phyloP scores from a whole-genome alignment of 192 early-diverging fungal genomes.

The Podila verticillata region DNA sequence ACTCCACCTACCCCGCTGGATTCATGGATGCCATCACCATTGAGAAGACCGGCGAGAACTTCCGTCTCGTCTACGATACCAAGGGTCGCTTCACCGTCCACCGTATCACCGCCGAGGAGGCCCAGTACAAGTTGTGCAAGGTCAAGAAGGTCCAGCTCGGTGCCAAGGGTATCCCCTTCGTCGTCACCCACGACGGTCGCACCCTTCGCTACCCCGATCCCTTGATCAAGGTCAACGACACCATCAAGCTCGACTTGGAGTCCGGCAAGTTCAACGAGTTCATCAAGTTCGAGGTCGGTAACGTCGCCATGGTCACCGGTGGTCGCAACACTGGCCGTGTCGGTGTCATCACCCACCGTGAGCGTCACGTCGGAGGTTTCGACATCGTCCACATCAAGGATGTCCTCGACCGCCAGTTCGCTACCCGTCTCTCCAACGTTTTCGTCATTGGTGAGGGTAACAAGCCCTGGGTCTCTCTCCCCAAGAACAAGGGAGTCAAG shows the following conservation, averaged over 20 bases:
- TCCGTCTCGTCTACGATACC: conserved; percentile 99
- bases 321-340: conserved; percentile 99
- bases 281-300: conserved; percentile 98
- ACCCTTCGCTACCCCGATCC: conserved; percentile 99
- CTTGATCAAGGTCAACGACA: conserved; percentile 99
- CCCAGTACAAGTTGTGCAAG: conserved; percentile 99
- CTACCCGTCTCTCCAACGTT: conserved; percentile 92
- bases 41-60: conserved; percentile 75
- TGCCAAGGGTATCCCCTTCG: conserved; percentile 94
- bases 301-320: conserved; percentile 97
- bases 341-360: conserved; percentile 95
- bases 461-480: conserved; percentile 96
- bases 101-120: conserved; percentile 97
- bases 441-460: conserved; percentile 84
- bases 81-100: conserved; percentile 99
- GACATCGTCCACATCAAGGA: conserved; percentile 99
- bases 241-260: conserved; percentile 96
- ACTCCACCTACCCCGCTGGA: conserved; percentile 95
- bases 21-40: conserved; percentile 89
- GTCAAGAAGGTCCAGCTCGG: conserved; percentile 96
- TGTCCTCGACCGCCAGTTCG: conserved; percentile 92
- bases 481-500: conserved; percentile 99
- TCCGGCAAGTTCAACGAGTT: conserved; percentile 91
- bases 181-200: conserved; percentile 99
- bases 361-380: conserved; percentile 97